Evolutionary conservation across 1,139 yeast genomes (phyloP).

Genomic region (Pichia norvegensis): DNA sequence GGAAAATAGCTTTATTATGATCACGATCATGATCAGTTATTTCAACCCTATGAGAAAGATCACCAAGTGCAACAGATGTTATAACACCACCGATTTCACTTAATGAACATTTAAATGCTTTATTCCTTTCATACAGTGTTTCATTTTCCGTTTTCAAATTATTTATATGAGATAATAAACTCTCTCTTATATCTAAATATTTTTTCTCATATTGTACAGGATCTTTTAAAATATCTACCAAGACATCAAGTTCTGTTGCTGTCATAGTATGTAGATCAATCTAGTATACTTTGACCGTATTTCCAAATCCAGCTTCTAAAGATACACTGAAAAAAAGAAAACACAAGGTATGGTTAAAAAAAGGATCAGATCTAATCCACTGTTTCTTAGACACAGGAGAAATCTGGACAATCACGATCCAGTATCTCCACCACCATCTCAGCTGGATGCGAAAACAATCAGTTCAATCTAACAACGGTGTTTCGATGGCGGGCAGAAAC

Average conservation of each 20-base stretch:
- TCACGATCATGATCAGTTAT: conserved; percentile 67
- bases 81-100: conserved; percentile 78
- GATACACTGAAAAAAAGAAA: no score
- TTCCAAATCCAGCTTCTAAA: no score
- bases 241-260: background rate
- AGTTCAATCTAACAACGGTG: no score
- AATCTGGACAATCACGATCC: no score
- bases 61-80: conserved; percentile 80
- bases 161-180: conserved; percentile 3
- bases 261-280: no score
- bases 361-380: no score
- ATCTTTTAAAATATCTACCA: conserved; percentile 4
- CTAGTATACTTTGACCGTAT: no score
- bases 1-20: conserved; percentile 49
- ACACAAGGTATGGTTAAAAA: no score
- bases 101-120: conserved; percentile 69
- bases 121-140: conserved; percentile 35
- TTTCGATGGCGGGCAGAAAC: no score
- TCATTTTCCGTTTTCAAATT: conserved; percentile 16
- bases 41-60: conserved; percentile 66
- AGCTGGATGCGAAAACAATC: no score
- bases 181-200: background rate
- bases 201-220: background rate
- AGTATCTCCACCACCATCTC: no score
- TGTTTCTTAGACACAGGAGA: no score